Evolutionary conservation across 1,284 basidiomycete genomes (phyloP).

Genomic region (Pseudomicrostroma phylloplanum): DNA sequence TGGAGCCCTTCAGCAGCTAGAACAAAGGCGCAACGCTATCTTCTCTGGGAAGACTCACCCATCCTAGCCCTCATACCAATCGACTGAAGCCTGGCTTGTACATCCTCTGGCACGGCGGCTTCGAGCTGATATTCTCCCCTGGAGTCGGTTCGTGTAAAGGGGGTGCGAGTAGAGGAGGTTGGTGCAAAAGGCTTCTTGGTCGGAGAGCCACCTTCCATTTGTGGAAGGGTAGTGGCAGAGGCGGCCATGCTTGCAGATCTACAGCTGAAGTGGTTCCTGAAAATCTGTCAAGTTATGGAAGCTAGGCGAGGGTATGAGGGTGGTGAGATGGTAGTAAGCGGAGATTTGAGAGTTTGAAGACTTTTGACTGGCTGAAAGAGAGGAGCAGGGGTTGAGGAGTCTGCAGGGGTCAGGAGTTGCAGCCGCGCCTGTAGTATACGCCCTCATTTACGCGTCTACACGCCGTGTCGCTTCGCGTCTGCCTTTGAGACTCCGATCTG

Average conservation of each 20-base stretch:
- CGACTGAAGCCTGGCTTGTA: neutral
- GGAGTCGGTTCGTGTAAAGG: constrained; percentile 5
- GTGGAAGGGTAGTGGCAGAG: neutral
- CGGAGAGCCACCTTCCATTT: neutral
- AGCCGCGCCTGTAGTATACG: too few species aligned
- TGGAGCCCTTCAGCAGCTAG: neutral
- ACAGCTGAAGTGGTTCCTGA: neutral
- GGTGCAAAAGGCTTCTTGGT: constrained; percentile 5
- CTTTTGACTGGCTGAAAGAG: too few species aligned
- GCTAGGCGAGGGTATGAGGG: neutral
- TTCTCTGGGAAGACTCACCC: neutral
- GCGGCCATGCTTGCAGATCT: neutral
- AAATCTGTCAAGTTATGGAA: neutral
- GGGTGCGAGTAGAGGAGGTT: neutral
- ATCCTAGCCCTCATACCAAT: constrained; percentile 2
- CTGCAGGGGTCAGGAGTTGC: too few species aligned
- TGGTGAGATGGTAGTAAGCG: neutral
- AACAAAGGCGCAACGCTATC: too few species aligned
- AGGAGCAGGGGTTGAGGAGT: too few species aligned
- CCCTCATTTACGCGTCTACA: too few species aligned
- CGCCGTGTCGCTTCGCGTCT: neutral
- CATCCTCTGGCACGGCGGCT: neutral
- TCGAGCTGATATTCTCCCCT: neutral
- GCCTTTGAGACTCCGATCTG: neutral
- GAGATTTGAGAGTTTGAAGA: neutral